phyloP scores from a whole-genome alignment of 2,329 filamentous ascomycete genomes.

The Raffaelea deltoideospora region DNA sequence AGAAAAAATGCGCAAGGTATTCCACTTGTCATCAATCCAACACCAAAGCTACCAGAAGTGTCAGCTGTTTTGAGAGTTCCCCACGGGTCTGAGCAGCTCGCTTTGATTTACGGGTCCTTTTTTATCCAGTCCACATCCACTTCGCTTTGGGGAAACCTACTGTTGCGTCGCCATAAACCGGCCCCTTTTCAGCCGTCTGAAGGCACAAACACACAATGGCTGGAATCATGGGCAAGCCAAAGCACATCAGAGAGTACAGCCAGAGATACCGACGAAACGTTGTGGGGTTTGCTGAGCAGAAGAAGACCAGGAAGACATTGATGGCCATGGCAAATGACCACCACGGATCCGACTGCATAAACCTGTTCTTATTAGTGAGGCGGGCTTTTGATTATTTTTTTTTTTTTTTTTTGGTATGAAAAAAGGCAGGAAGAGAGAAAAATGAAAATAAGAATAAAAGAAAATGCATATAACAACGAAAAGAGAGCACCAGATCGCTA shows the following conservation, averaged over 20 bases:
- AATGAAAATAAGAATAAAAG: not conserved
- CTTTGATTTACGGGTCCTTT: too few species aligned
- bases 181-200: conserved; percentile 18
- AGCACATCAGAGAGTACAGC: conserved; percentile 55
- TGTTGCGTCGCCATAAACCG: conserved; percentile 41
- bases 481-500: too few species aligned
- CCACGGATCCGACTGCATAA: conserved; percentile 61
- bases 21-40: conserved; percentile 41
- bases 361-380: conserved; percentile 38
- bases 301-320: conserved; percentile 62
- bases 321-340: conserved; percentile 73
- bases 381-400: too few species aligned
- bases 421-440: conserved; percentile 15
- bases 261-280: conserved; percentile 60
- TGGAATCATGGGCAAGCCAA: conserved; percentile 55
- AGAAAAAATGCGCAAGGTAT: conserved; percentile 41
- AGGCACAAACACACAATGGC: conserved; percentile 51
- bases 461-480: too few species aligned
- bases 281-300: conserved; percentile 43
- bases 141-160: conserved; percentile 25
- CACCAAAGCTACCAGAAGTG: conserved; percentile 43
- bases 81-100: too few species aligned
- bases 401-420: too few species aligned
- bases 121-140: too few species aligned
- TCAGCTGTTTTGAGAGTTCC: not conserved